Base-by-base conservation (phyloP, 139 green algal genomes). In the Coelastrella sp. region DNA sequence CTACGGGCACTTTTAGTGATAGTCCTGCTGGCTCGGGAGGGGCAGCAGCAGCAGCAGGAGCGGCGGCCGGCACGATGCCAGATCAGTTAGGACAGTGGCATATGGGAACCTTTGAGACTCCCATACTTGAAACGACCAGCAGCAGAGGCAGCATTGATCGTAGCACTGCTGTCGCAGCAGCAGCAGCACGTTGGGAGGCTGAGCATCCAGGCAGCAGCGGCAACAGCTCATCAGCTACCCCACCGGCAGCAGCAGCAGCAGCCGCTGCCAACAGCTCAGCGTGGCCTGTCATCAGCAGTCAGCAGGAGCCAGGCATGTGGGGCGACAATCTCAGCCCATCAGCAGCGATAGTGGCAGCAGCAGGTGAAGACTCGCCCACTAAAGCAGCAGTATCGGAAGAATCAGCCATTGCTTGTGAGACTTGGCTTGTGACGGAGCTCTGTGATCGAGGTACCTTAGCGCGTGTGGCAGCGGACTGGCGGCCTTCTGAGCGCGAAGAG, bases 341-440 rank as follows among this genome's bases (percentile, higher is more conserved):
- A 81, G 8, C 77, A 84, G 78, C 78, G 71, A 16, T 16, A 84
- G 78, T 57, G 54, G 17, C 78, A 84, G 57, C 78, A 84, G 16
- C 57, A 7, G 61, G 10, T 68, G 61, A 68, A 17, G n/a, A n/a
- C n/a, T n/a, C n/a, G n/a, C n/a, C n/a, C n/a, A n/a, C n/a, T n/a
- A n/a, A n/a, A n/a, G n/a, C n/a, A n/a, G n/a, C 61, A 68, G 10
- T 17, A 68, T 10, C 61, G 10, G 7, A 10, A 68, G 7, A 10
- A 68, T 68, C 61, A 68, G 16, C 17, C 17, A 16, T 76, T 76
- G 68, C 17, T 20, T 83, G 78, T 71, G 56, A 83, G 56, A 83
- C 78, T 5, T 83, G 78, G 78, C 78, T 83, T 47, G 78, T 83
- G 54, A 83, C 78, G 32, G 80, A 85, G 80, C 22, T 86, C 0